A percentile compares a stretch with the other conserved stretches of the same genome.
These are phyloP conservation scores for Hymenoscyphus occultus DNA, from an alignment of 2,329 filamentous ascomycete species.

Conservation along the genomic window DNA sequence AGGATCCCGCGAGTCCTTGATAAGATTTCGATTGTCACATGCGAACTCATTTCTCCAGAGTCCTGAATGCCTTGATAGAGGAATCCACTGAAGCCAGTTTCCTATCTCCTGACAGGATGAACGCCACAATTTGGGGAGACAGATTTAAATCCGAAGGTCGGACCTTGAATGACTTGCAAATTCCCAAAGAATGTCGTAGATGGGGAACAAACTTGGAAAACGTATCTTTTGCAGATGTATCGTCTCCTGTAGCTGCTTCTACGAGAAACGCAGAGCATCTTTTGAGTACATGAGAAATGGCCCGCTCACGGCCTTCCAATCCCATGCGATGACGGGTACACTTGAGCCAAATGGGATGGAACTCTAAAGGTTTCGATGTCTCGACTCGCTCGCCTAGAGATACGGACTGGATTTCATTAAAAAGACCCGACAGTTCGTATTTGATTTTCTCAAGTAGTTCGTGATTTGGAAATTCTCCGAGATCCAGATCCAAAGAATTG, in stretches of 20 bases:
- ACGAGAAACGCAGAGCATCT: neutral
- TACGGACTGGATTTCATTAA: neutral
- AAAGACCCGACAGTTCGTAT: neutral
- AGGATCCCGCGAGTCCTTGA: too few species aligned
- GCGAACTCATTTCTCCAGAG: too few species aligned
- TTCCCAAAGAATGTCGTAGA: neutral
- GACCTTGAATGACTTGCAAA: neutral
- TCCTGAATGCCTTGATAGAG: neutral
- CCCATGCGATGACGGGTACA: neutral
- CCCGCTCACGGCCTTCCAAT: neutral
- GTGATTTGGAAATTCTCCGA: too few species aligned
- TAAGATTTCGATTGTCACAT: too few species aligned
- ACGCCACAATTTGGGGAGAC: constrained; percentile 15
- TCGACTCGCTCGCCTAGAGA: neutral
- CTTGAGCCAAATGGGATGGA: neutral
- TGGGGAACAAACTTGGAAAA: neutral
- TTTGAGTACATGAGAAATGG: neutral
- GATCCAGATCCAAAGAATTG: too few species aligned
- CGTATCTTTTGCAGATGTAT: neutral
- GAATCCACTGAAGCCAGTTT: neutral
- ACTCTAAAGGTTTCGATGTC: neutral
- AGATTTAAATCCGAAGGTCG: neutral
- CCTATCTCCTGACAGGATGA: neutral
- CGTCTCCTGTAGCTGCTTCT: neutral
- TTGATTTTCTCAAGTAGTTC: too few species aligned